These are phyloP conservation scores for Microstegium vimineum DNA, from an alignment of 176 grass and related monocot species.

Conservation along the genomic window DNA sequence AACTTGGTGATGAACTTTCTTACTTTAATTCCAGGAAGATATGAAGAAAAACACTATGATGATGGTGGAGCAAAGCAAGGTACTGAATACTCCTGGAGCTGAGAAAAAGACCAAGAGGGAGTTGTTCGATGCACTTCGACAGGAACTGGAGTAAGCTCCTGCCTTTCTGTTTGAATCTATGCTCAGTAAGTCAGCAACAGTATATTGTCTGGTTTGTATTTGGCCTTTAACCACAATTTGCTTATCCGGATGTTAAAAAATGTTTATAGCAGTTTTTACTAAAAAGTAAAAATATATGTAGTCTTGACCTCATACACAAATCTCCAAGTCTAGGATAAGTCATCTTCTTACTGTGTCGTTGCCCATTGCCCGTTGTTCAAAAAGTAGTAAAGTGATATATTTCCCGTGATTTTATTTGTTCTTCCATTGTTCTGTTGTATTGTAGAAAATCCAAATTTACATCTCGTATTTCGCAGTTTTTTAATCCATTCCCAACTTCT, in stretches of 20 bases:
- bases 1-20: neutral
- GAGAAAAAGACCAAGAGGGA: conserved; percentile 92
- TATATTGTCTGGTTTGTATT: neutral
- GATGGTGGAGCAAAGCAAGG: conserved; percentile 64
- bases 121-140: conserved; percentile 81
- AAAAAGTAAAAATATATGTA: no score
- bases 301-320: no score
- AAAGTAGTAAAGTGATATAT: no score
- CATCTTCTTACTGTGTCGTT: no score
- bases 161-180: neutral
- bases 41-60: conserved; percentile 97
- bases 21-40: conserved; percentile 60
- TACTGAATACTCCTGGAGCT: conserved; percentile 53
- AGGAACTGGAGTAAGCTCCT: conserved; percentile 76
- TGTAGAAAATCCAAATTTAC: no score
- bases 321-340: no score
- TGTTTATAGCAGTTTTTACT: neutral
- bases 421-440: no score
- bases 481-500: no score
- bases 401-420: no score
- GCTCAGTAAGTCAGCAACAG: neutral
- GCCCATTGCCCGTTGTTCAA: no score
- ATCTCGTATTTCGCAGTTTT: no score
- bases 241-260: neutral
- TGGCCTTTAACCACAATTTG: neutral